phyloP scores from a whole-genome alignment of 2,329 filamentous ascomycete genomes.

The Thermothelomyces thermophilus region DNA sequence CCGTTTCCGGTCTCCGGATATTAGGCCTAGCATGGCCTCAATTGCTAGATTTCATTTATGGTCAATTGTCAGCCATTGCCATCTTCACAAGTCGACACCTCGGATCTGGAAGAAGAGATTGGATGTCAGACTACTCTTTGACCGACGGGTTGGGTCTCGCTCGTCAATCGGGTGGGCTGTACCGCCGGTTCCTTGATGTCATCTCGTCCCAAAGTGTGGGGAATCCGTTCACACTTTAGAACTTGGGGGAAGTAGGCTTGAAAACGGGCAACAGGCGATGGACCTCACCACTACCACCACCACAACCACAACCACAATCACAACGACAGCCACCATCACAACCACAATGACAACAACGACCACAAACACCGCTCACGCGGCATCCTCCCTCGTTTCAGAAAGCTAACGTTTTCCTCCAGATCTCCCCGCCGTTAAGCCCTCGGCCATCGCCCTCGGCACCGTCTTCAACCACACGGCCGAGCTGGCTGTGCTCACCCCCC shows the following conservation, averaged over 20 bases:
- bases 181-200: neutral
- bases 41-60: too few relatives aligned
- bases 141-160: neutral
- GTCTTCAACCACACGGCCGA: slow-evolving; percentile 92
- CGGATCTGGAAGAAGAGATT: too few relatives aligned
- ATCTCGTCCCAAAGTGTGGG: neutral
- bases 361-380: too few relatives aligned
- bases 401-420: slow-evolving; percentile 33
- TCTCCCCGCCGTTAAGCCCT: slow-evolving; percentile 82
- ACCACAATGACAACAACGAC: too few relatives aligned
- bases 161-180: neutral
- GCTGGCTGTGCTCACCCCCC: slow-evolving; percentile 75
- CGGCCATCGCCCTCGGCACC: slow-evolving; percentile 92
- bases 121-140: neutral
- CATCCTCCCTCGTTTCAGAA: neutral
- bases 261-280: neutral
- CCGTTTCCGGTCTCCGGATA: neutral
- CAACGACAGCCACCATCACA: too few relatives aligned
- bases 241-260: neutral
- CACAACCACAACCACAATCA: too few relatives aligned
- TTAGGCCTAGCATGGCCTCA: neutral
- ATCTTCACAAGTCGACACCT: too few relatives aligned
- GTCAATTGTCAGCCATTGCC: too few relatives aligned
- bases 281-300: neutral
- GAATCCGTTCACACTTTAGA: neutral